Percentiles rank a stretch among this genome's conserved stretches.
Evolutionary conservation across 2,329 filamentous ascomycete genomes (phyloP).

Genomic region (Calonectria pseudoturangicola): DNA sequence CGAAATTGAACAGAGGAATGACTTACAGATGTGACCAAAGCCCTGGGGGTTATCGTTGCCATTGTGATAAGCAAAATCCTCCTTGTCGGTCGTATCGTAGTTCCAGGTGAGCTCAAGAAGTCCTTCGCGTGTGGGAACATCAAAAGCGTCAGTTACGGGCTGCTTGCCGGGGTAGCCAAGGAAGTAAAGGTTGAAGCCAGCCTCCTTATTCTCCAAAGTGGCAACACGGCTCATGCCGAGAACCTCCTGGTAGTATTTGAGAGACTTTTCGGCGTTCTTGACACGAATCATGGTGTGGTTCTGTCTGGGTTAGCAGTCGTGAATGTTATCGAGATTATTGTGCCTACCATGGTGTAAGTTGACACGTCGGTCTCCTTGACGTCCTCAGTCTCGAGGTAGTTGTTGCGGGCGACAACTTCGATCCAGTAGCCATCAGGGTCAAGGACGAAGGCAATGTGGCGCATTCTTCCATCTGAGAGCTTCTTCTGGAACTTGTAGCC

Average conservation of each 20-base stretch:
- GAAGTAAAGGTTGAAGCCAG: conserved; percentile 94
- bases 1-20: background rate
- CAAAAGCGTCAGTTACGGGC: conserved; percentile 70
- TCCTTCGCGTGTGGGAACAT: conserved; percentile 83
- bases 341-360: conserved; percentile 82
- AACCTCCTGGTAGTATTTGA: conserved; percentile 89
- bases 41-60: conserved; percentile 95
- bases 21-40: conserved; percentile 92
- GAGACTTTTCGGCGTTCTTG: conserved; percentile 84
- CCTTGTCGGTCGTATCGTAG: conserved; percentile 89
- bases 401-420: conserved; percentile 85
- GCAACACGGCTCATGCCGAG: conserved; percentile 91
- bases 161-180: conserved; percentile 83
- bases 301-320: conserved; percentile 60
- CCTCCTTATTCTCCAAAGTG: conserved; percentile 80
- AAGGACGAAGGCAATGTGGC: conserved; percentile 90
- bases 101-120: conserved; percentile 93
- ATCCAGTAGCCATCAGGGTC: conserved; percentile 94
- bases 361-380: conserved; percentile 82
- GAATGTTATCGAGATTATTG: background rate
- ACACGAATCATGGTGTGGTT: conserved; percentile 97
- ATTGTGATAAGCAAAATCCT: conserved; percentile 89
- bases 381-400: conserved; percentile 81
- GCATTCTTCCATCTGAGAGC: conserved; percentile 90
- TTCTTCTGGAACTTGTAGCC: conserved; percentile 98